Conservation (phyloP, 495 filamentous ascomycete genomes). For the Jackrogersella minutella region DNA sequence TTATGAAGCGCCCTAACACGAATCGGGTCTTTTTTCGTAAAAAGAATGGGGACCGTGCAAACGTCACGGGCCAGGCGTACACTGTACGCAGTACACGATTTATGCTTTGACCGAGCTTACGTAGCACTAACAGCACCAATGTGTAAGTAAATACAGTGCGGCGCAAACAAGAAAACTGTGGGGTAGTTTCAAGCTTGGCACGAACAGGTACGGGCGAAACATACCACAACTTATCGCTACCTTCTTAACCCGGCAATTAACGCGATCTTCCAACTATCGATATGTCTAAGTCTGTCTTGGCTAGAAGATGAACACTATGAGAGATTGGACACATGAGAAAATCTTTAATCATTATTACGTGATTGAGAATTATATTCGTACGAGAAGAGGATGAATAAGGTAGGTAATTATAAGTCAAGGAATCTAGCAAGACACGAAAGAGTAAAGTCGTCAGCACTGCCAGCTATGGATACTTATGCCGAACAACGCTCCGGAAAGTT, state of each 20-base stretch:
- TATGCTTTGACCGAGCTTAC: conserved; percentile 10
- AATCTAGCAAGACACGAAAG: background rate
- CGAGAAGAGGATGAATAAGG: no score
- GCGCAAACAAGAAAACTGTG: conserved; percentile 3
- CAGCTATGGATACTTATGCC: conserved; percentile 7
- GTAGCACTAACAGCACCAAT: no score
- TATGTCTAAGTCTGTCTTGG: background rate
- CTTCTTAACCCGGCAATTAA: conserved; percentile 24
- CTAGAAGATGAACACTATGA: background rate
- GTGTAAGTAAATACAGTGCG: conserved; percentile 20
- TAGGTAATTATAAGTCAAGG: background rate
- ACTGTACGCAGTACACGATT: background rate
- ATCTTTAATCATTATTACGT: background rate
- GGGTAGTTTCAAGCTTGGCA: conserved; percentile 18
- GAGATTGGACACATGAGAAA: background rate
- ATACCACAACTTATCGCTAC: conserved; percentile 6
- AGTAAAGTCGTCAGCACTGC: background rate
- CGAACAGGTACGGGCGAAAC: conserved; percentile 4
- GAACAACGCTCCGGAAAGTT: conserved; percentile 14
- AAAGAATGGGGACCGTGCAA: conserved; percentile 1
- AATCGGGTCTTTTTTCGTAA: conserved; percentile 18
- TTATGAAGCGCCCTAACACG: conserved; percentile 23
- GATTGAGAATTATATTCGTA: no score
- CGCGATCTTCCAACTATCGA: conserved; percentile 6
- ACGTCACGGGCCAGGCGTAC: background rate